Evolutionary conservation across 2,329 filamentous ascomycete species (phyloP), one percentile per base, ranked within the genome.

Genomic region (Plectosphaerella sp.): DNA sequence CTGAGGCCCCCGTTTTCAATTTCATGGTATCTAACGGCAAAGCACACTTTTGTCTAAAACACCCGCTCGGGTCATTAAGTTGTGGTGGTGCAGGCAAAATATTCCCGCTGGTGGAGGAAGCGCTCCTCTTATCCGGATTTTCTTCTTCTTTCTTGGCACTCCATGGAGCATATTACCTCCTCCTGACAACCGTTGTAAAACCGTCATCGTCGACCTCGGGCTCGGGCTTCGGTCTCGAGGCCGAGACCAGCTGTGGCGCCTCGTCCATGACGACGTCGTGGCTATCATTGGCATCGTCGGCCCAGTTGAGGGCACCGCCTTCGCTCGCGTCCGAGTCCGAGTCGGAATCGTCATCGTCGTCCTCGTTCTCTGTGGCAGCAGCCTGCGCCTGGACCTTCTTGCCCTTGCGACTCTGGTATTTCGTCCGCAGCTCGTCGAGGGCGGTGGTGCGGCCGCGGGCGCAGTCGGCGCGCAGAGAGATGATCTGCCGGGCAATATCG

Each of bases 191-290:
- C 69, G 80, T 89, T 15, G 84, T 89, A 66, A 93, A 93, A 5
- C 89, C 89, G 63, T 93, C 89, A 59, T 91, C 88, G 67, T 93
- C 89, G 45, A 92, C 76, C 66, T 90, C 83, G 0, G 88, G 87
- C 64, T 81, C 78, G 15, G 75, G 68, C 70, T 84, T 89, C 67
- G 89, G 83, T 66, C 77, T 84, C 14, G 75, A 73, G 45, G 66
- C 74, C 39, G 75, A 65, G 41, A 84, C 79, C 56, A 88, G 68
- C 45, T 78, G 70, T 8, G 87, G 84, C 36, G 87, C 88, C 55
- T 91, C 87, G 41, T 74, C 80, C 85, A 89, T 89, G 47, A 86
- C 78, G 11, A 83, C 77, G 65, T 86, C 84, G 6, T 72, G 76
- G 28, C 28, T 74, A 4, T 77, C 77, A 9, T 76, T 79, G 11